Evolutionary conservation across 2,329 filamentous ascomycete genomes (phyloP), one percentile per base, ranked within the genome.

Genomic region (Aspergillus aculeatus): DNA sequence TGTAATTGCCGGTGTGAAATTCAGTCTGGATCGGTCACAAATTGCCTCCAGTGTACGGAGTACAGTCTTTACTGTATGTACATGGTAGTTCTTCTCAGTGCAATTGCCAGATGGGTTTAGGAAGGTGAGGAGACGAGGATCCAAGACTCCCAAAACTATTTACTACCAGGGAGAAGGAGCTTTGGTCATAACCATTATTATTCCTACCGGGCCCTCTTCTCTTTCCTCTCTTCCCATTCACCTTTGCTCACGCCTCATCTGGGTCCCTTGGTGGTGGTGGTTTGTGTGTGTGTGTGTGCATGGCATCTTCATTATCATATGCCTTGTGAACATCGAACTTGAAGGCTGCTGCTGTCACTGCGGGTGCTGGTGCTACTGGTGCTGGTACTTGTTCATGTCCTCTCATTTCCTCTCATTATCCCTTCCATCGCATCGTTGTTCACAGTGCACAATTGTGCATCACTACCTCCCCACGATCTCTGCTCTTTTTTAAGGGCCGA

Each of bases 181-280:
- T 21, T 48, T 35, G 19, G 49, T 23, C 26, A 41, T 32, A 19
- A 23, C 32, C 14, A 12, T 54, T 52, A 41, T 48, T 56, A 50
- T 50, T 54, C 50, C 26, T 41, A 44, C 50, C 31, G 29, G n/a
- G 14, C 29, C 29, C 26, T 38, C 56, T 38, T 44, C 21, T 50
- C 41, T 16, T 61, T 68, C 55, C 24, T 48, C n/a, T 44, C 67
- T 68, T 21, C 54, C 41, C 19, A 38, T 56, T 58, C 54, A 50
- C 31, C 52, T 54, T 59, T 57, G 19, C 14, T 11, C 50, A 12
- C 50, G 11, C 31, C 31, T 38, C 38, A n/a, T 44, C 16, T 16
- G 16, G 16, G 12, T 44, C 2, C 38, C 16, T 5, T 44, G 38
- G 38, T 19, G 38, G 38, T 35, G 14, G 32, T 12, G 31, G 3